Evolutionary conservation across 192 early-diverging fungal species (phyloP).

Genomic region (Entomortierella chlamydospora): DNA sequence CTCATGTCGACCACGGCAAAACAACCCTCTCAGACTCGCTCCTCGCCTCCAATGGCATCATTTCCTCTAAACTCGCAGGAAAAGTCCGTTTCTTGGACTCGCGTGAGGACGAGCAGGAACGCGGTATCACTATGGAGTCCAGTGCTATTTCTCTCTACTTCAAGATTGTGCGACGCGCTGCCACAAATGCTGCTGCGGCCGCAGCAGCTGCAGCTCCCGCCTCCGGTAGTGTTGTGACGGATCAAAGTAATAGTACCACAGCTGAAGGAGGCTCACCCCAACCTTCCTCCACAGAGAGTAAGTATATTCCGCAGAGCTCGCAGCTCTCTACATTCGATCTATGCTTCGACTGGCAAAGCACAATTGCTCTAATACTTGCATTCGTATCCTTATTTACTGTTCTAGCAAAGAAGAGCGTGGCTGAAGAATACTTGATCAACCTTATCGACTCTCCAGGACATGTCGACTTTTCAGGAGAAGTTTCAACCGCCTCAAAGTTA

Average conservation of each 20-base stretch:
- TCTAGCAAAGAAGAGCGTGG: conserved; percentile 13
- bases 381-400: background rate
- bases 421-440: conserved; percentile 90
- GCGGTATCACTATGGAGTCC: conserved; percentile 99
- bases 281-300: conserved; percentile 12
- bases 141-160: conserved; percentile 96
- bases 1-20: conserved; percentile 99
- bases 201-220: background rate
- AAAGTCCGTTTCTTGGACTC: conserved; percentile 96
- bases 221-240: conserved; percentile 18
- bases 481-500: conserved; percentile 97
- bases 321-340: too few species aligned
- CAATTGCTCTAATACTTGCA: background rate
- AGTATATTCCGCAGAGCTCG: too few species aligned
- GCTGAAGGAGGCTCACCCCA: conserved; percentile 2
- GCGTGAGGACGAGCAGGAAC: conserved; percentile 96
- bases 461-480: conserved; percentile 98
- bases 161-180: conserved; percentile 66
- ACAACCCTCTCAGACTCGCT: conserved; percentile 97
- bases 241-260: conserved; percentile 33
- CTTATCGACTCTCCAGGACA: conserved; percentile 99
- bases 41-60: conserved; percentile 98
- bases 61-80: conserved; percentile 93
- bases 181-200: background rate
- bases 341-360: too few species aligned